Conservation (phyloP, 2,329 filamentous ascomycete species). For the Sporothrix humicola region DNA sequence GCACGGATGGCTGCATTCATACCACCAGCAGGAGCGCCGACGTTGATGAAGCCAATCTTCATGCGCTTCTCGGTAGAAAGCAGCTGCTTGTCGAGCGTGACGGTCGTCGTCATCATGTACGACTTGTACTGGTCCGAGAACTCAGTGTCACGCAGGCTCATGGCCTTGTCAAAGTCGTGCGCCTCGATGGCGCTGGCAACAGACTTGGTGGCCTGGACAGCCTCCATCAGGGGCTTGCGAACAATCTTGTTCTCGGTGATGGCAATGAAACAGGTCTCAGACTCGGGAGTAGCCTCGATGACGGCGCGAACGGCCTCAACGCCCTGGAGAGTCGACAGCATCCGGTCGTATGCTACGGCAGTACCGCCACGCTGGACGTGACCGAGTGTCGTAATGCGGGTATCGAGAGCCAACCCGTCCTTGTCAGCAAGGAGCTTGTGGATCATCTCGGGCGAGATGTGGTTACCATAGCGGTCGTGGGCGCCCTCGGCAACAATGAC, state of each 20-base stretch:
- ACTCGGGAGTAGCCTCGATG: constrained; percentile 84
- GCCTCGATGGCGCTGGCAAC: constrained; percentile 81
- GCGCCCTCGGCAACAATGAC: constrained; percentile 97
- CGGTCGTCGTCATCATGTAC: constrained; percentile 88
- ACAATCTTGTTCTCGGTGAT: constrained; percentile 98
- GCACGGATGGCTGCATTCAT: constrained; percentile 97
- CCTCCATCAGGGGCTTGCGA: constrained; percentile 84
- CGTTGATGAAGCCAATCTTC: constrained; percentile 94
- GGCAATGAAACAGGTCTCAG: constrained; percentile 91
- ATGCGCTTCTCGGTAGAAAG: constrained; percentile 78
- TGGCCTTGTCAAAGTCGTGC: constrained; percentile 86
- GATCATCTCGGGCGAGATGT: constrained; percentile 80
- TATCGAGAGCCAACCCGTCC: constrained; percentile 78
- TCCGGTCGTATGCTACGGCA: constrained; percentile 91
- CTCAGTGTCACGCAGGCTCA: constrained; percentile 87
- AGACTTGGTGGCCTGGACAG: constrained; percentile 83
- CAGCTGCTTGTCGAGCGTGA: constrained; percentile 70
- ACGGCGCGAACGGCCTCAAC: constrained; percentile 94
- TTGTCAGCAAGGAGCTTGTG: constrained; percentile 85
- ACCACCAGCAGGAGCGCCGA: constrained; percentile 93
- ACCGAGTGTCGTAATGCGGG: constrained; percentile 90
- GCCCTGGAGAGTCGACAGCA: constrained; percentile 89
- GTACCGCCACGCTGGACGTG: constrained; percentile 96
- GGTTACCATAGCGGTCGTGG: constrained; percentile 80
- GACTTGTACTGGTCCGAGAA: constrained; percentile 91